Evolutionary conservation across 768 basidiomycete genomes (phyloP).

Genomic region (Podaxis sp.): DNA sequence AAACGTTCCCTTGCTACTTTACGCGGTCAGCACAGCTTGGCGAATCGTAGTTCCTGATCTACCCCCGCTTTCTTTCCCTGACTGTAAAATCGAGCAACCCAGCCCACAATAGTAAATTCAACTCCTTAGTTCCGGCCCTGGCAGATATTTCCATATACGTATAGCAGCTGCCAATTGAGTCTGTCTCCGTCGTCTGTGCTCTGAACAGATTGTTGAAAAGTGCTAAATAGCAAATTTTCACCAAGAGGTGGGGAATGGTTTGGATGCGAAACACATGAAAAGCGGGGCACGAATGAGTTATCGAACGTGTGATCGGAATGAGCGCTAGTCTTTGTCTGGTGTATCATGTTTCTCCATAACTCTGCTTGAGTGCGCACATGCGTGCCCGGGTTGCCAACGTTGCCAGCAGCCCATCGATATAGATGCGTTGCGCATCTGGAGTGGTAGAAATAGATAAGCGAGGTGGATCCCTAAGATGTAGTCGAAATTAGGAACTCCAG

Average conservation of each 20-base stretch:
- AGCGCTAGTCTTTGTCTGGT: background rate
- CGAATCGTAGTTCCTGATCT: background rate
- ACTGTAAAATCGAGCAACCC: background rate
- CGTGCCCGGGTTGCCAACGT: slow-evolving; percentile 1
- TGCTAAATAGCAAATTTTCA: background rate
- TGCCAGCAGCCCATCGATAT: background rate
- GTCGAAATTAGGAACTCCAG: background rate
- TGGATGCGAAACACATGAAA: background rate
- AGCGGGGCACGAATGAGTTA: background rate
- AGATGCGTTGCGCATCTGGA: background rate
- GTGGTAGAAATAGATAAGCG: background rate
- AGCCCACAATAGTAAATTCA: background rate
- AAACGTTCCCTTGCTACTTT: background rate
- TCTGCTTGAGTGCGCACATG: slow-evolving; percentile 6
- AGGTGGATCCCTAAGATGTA: background rate
- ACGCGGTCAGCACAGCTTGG: background rate
- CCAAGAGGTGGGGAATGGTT: background rate
- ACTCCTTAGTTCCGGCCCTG: slow-evolving; percentile 1
- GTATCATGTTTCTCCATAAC: background rate
- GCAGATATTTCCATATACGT: background rate
- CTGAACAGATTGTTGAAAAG: background rate
- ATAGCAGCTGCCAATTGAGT: no score
- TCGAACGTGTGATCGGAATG: slow-evolving; percentile 5
- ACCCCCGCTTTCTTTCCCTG: slow-evolving; percentile 1
- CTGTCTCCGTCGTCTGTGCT: background rate